Conservation (phyloP, 257 asterid species). For the Salvia rosmarinus region DNA sequence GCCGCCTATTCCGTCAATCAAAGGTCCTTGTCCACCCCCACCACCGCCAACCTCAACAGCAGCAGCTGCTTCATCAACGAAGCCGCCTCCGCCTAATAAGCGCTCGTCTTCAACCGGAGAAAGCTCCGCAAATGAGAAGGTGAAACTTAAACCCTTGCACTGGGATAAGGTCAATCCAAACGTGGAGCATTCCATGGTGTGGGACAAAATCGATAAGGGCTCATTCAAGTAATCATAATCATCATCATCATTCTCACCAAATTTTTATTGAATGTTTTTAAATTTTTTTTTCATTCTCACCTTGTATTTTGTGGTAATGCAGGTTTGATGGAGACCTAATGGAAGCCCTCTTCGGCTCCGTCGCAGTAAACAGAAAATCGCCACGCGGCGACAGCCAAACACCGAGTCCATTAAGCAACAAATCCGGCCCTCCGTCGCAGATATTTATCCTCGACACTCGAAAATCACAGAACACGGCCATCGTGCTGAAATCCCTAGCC, state of each 20-base stretch:
- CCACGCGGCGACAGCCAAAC: slow-evolving; percentile 48
- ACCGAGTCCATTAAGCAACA: slow-evolving; percentile 38
- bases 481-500: slow-evolving; percentile 72
- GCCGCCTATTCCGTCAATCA: slow-evolving; percentile 36
- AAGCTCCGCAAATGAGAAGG: slow-evolving; percentile 48
- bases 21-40: slow-evolving; percentile 49
- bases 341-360: slow-evolving; percentile 96
- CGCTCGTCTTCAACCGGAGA: slow-evolving; percentile 41
- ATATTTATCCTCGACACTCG: slow-evolving; percentile 83
- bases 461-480: slow-evolving; percentile 81
- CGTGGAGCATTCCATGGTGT: slow-evolving; percentile 84
- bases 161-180: slow-evolving; percentile 93
- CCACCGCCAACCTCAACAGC: slow-evolving; percentile 40
- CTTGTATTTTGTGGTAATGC: slow-evolving; percentile 21
- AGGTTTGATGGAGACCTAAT: slow-evolving; percentile 93
- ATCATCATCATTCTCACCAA: too few species aligned
- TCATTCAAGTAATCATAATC: slow-evolving; percentile 73
- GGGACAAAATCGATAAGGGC: slow-evolving; percentile 92
- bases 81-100: slow-evolving; percentile 45
- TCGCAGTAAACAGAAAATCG: slow-evolving; percentile 77
- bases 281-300: too few species aligned
- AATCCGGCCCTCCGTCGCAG: slow-evolving; percentile 60
- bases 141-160: slow-evolving; percentile 79
- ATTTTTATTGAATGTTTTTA: too few species aligned
- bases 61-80: slow-evolving; percentile 20